Percentiles rank a stretch among this genome's conserved stretches.
Evolutionary conservation across 2,329 filamentous ascomycete species (phyloP).

Genomic region (Byssothecium circinans): DNA sequence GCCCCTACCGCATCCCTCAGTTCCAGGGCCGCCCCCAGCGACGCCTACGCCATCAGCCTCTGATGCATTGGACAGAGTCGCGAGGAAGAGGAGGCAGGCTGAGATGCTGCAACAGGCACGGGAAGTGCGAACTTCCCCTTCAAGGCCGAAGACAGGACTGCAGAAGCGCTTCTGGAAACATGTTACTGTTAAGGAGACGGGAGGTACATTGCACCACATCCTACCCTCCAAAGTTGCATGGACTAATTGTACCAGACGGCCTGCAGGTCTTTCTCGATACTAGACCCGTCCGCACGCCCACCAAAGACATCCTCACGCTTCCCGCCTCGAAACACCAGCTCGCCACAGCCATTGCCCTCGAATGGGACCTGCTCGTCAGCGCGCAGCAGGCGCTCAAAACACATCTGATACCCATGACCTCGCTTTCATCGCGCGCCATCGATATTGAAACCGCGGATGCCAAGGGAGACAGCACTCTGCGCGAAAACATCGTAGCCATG

Average conservation of each 20-base stretch:
- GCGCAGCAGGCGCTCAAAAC: constrained; percentile 81
- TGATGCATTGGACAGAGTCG: constrained; percentile 52
- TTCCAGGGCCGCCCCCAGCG: constrained; percentile 62
- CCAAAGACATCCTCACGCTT: constrained; percentile 70
- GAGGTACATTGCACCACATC: constrained; percentile 54
- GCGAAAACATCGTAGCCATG: constrained; percentile 65
- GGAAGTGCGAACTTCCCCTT: constrained; percentile 45
- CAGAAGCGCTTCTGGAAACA: constrained; percentile 87
- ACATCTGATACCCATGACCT: constrained; percentile 88
- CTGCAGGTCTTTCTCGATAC: constrained; percentile 73
- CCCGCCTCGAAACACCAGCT: constrained; percentile 77
- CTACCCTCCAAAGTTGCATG: constrained; percentile 12
- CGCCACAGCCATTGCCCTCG: constrained; percentile 80
- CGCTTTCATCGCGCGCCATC: constrained; percentile 77
- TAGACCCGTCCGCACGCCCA: constrained; percentile 75
- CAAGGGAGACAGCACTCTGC: constrained; percentile 53
- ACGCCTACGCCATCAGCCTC: constrained; percentile 55
- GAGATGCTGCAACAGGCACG: constrained; percentile 52
- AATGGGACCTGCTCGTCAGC: constrained; percentile 86
- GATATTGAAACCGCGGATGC: constrained; percentile 75
- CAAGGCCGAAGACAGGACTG: constrained; percentile 54
- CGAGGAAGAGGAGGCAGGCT: constrained; percentile 54
- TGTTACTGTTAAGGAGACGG: constrained; percentile 64
- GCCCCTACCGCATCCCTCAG: constrained; percentile 59
- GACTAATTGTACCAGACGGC: constrained; percentile 46